These are phyloP conservation scores for Rhizoclosmatium globosum DNA, from an alignment of 192 early-diverging fungal genomes.

Conservation along the genomic window DNA sequence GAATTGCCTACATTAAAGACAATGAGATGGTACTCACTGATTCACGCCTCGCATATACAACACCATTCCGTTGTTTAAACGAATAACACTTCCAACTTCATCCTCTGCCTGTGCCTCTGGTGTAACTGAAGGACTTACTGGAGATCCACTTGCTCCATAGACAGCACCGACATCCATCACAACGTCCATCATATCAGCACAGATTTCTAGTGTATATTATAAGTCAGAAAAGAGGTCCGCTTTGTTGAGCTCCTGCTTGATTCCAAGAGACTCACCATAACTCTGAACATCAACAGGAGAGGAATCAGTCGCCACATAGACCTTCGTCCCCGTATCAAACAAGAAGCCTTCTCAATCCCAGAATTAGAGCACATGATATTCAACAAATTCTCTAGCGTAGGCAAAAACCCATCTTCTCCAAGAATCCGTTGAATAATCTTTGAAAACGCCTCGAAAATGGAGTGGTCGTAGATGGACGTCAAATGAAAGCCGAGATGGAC, in stretches of 20 bases:
- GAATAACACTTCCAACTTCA: slow-evolving; percentile 63
- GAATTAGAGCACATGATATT: slow-evolving; percentile 96
- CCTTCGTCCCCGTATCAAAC: slow-evolving; percentile 87
- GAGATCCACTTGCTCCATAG: slow-evolving; percentile 56
- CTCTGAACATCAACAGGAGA: slow-evolving; percentile 82
- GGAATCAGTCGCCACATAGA: slow-evolving; percentile 94
- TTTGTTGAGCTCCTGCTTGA: too few relatives aligned
- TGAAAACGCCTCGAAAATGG: slow-evolving; percentile 91
- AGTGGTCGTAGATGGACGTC: slow-evolving; percentile 92
- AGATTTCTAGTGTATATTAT: slow-evolving; percentile 60
- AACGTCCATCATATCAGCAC: slow-evolving; percentile 94
- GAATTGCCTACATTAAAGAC: neutral
- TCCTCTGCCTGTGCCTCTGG: slow-evolving; percentile 33
- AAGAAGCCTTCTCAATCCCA: slow-evolving; percentile 97
- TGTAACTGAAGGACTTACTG: neutral
- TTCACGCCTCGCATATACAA: slow-evolving; percentile 81
- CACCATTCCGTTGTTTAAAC: slow-evolving; percentile 79
- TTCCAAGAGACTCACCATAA: slow-evolving; percentile 56
- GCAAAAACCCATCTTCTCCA: slow-evolving; percentile 63
- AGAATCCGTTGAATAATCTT: slow-evolving; percentile 94
- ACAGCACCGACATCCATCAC: slow-evolving; percentile 83
- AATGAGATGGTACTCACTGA: slow-evolving; percentile 59
- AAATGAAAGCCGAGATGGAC: slow-evolving; percentile 84
- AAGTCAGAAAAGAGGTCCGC: too few relatives aligned
- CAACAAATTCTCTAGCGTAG: slow-evolving; percentile 83